Conservation (phyloP, 441 rosid species). For the Gossypium lobatum region DNA sequence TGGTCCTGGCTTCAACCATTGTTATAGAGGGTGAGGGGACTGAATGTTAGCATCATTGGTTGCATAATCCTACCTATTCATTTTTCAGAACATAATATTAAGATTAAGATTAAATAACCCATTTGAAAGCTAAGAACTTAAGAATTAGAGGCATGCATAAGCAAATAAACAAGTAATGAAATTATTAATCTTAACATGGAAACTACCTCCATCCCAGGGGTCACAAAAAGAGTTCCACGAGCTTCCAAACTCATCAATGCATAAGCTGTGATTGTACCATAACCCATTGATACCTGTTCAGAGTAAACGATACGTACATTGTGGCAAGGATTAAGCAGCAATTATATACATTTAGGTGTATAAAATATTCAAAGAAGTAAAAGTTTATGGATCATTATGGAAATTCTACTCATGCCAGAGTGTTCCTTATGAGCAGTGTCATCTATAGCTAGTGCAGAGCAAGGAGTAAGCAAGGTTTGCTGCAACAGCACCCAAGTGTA, state of each 20-base stretch:
- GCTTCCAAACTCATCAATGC: slow-evolving; percentile 89
- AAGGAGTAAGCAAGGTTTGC: neutral
- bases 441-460: neutral
- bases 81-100: neutral
- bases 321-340: neutral
- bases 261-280: slow-evolving; percentile 73
- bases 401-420: neutral
- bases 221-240: slow-evolving; percentile 80
- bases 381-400: neutral
- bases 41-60: neutral
- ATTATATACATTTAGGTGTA: neutral
- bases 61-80: neutral
- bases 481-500: neutral
- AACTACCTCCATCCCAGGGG: slow-evolving; percentile 82
- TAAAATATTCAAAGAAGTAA: neutral
- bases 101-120: neutral
- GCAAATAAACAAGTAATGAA: neutral
- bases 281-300: slow-evolving; percentile 89
- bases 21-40: neutral
- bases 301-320: neutral
- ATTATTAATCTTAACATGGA: neutral
- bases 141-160: neutral
- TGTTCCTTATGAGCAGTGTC: neutral
- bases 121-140: neutral
- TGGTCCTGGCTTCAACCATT: neutral